Base-by-base conservation (phyloP, 169 alveolate species). In the Plasmodium inui region DNA sequence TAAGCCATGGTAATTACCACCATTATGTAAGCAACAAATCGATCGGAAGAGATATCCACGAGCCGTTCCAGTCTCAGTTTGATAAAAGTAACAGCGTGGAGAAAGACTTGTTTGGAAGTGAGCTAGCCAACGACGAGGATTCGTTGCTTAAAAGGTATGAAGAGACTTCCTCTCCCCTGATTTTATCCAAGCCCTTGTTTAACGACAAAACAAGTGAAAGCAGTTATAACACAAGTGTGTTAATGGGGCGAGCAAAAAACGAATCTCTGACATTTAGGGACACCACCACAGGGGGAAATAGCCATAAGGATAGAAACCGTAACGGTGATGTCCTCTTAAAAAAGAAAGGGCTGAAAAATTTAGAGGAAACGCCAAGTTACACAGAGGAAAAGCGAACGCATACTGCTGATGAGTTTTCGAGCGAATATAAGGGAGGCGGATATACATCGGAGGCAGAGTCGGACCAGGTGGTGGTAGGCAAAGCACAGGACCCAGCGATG, bases 61-160 rank as follows among this genome's bases (percentile, higher is more conserved):
- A 74, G 14, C n/a, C 12, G n/a, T 28, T 46, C 17, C n/a, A 50
- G 22, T 74, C 73, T 0, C 41, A 46, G 30, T 78, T 28, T 32
- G 61, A 74, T 32, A 83, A 70, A 83, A 55, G 53, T 9, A 71
- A 83, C 22, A 37, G 67, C 17, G 53, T 12, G 30, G 82, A 83
- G 17, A 86, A 74, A 37, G 83, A 74, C 70, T 19, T 50, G 0
- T 55, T n/a, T 76, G 55, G 30, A 34, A 50, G 34, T 28, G 93
- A 57, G 9, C 67, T 86, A 86, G 74, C 37, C 28, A 79, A 89
- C 53, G 85, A 73, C 37, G 94, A 89, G 9, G 94, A 89, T 34
- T 89, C 94, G 8, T 70, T 89, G 72, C 82, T 89, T 78, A 89
- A 89, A 73, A 78, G 84, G 55, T 89, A 89, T 81, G 94, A 89